Evolutionary conservation across 306 rosid species (phyloP), one percentile per base, ranked within the genome.

Genomic region (Comarum palustre): DNA sequence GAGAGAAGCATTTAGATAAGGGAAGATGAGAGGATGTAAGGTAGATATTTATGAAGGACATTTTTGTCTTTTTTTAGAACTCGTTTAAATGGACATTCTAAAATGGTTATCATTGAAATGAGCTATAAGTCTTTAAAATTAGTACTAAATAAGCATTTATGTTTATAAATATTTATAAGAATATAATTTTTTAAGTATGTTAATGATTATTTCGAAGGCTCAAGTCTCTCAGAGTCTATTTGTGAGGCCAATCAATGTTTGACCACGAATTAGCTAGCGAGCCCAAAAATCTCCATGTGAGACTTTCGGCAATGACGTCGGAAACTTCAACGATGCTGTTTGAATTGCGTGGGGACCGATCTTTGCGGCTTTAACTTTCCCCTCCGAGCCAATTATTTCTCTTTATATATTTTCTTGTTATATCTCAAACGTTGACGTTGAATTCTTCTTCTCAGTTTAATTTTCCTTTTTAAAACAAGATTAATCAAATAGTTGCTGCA

Each of bases 321-420:
- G 96, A 89, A 89, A 82, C 91, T 91, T 91, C 97, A 84, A 88
- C 78, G 86, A 77, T 72, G 81, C 11, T 69, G 55, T 73, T 70
- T 25, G 34, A 38, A 46, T 72, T 66, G 67, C 78, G 79, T 71
- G 69, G 73, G 65, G 73, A 73, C 91, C 89, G 85, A 75, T 48
- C 77, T 51, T 86, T 87, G 84, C 89, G 87, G 89, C 89, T 79
- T 70, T 48, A 36, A 39, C 54, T 19, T n/a, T 34, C 41, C 43
- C 6, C 42, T 60, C 27, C 12, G 81, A 82, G 71, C 45, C 47
- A 41, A 16, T 16, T 51, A 19, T 7, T 36, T 51, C 34, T 66
- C n/a, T n/a, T n/a, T n/a, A n/a, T 78, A 36, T 27, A 27, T 15
- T 16, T 32, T 61, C 64, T 36, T 79, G 59, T 62, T 52, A 73